Conservation (phyloP, 345 rosid species). For the Linum usitatissimum region DNA sequence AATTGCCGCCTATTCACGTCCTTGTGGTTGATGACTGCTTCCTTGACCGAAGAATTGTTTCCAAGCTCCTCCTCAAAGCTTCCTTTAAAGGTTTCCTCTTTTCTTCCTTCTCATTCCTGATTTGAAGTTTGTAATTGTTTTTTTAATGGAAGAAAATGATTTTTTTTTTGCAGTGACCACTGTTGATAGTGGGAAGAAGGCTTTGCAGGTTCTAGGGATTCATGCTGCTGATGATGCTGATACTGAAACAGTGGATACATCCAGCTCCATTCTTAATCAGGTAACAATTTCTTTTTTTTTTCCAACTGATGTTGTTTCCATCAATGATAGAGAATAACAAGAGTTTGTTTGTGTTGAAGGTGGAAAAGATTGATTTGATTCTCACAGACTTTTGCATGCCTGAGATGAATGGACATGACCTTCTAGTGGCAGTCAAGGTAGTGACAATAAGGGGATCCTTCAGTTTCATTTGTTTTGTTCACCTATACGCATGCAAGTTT, state of each 20-base stretch:
- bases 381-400: constrained; percentile 15
- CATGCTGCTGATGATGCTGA: background rate
- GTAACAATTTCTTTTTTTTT: background rate
- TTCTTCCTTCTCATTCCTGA: background rate
- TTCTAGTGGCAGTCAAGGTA: constrained; percentile 17
- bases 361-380: constrained; percentile 12
- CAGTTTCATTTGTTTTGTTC: no score
- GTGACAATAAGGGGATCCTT: no score
- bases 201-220: constrained; percentile 12
- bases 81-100: constrained; percentile 11
- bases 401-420: constrained; percentile 15
- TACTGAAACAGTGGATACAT: background rate
- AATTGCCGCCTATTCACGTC: constrained; percentile 6
- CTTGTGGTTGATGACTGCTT: constrained; percentile 15
- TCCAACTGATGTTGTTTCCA: no score
- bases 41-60: constrained; percentile 9
- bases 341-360: background rate
- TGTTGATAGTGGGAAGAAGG: constrained; percentile 16
- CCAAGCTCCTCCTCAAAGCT: constrained; percentile 5
- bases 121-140: background rate
- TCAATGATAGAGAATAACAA: background rate
- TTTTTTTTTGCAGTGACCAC: constrained; percentile 9
- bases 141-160: background rate
- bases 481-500: no score
- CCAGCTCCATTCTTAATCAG: background rate